These are phyloP conservation scores for Mortierella sp. DNA, from an alignment of 371 early-diverging fungal species.

Conservation along the genomic window DNA sequence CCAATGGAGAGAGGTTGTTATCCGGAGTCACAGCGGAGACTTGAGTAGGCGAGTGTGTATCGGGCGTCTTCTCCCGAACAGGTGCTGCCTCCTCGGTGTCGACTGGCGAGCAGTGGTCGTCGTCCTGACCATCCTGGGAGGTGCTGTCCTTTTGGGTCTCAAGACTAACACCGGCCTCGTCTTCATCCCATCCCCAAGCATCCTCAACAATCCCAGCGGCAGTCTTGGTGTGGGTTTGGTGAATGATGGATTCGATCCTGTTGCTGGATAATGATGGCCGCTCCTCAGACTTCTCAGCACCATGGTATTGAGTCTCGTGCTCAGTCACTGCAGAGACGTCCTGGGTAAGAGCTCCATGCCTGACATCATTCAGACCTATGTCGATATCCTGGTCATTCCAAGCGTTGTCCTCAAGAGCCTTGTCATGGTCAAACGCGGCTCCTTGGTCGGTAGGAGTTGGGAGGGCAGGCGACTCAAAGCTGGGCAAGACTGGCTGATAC, in stretches of 20 bases:
- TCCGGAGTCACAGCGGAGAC: not conserved
- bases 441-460: not conserved
- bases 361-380: not conserved
- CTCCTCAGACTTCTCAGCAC: not conserved
- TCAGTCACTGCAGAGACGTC: not conserved
- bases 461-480: not conserved
- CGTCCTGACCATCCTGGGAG: not conserved
- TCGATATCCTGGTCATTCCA: conserved; percentile 11
- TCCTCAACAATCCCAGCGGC: conserved; percentile 15
- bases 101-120: not conserved
- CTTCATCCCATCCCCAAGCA: conserved; percentile 52
- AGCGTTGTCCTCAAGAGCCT: conserved; percentile 20
- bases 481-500: not conserved
- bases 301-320: not conserved
- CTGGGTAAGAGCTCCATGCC: not conserved
- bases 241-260: conserved; percentile 19
- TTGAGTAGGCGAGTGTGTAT: not conserved
- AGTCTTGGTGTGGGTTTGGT: not conserved
- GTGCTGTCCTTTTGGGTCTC: conserved; percentile 8
- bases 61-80: not conserved
- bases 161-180: conserved; percentile 22
- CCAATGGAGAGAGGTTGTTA: conserved; percentile 13
- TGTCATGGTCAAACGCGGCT: conserved; percentile 7
- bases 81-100: not conserved
- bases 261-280: not conserved